Evolutionary conservation across 805 yeast genomes (phyloP).

Genomic region (Pichia manshurica): DNA sequence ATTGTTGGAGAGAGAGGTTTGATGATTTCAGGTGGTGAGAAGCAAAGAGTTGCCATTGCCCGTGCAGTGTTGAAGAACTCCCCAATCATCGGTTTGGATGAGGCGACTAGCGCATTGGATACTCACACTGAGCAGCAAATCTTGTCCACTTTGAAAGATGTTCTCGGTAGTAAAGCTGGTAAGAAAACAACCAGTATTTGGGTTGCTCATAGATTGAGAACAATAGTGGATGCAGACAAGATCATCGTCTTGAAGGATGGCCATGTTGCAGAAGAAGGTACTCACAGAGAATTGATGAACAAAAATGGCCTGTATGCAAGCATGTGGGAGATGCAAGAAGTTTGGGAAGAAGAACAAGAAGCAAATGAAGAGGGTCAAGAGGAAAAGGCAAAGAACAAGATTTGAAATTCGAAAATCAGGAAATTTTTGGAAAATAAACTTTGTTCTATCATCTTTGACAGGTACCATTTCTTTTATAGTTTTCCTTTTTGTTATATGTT

Average conservation of each 20-base stretch:
- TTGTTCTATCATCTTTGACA: background rate
- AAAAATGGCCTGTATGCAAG: slow-evolving; percentile 63
- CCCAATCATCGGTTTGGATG: slow-evolving; percentile 91
- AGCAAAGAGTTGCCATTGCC: slow-evolving; percentile 91
- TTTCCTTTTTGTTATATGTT: background rate
- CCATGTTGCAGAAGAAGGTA: slow-evolving; percentile 79
- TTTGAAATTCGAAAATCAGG: no score
- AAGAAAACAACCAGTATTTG: slow-evolving; percentile 78
- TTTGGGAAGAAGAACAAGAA: slow-evolving; percentile 9
- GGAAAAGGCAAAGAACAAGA: background rate
- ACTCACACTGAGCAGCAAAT: slow-evolving; percentile 92
- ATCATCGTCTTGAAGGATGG: slow-evolving; percentile 84
- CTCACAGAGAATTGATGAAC: slow-evolving; percentile 57
- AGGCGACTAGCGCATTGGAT: slow-evolving; percentile 93
- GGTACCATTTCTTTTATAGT: background rate
- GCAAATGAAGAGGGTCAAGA: background rate
- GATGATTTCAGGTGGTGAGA: slow-evolving; percentile 99
- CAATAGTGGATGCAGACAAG: slow-evolving; percentile 90
- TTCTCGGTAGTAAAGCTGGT: slow-evolving; percentile 42
- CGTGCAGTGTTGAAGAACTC: slow-evolving; percentile 80
- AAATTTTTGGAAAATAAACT: no score
- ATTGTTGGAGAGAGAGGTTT: slow-evolving; percentile 96
- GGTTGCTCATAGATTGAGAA: slow-evolving; percentile 90
- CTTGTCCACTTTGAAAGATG: slow-evolving; percentile 62
- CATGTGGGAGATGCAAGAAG: slow-evolving; percentile 90